phyloP scores from a whole-genome alignment of 257 asterid species.

The Lithospermum erythrorhizon region DNA sequence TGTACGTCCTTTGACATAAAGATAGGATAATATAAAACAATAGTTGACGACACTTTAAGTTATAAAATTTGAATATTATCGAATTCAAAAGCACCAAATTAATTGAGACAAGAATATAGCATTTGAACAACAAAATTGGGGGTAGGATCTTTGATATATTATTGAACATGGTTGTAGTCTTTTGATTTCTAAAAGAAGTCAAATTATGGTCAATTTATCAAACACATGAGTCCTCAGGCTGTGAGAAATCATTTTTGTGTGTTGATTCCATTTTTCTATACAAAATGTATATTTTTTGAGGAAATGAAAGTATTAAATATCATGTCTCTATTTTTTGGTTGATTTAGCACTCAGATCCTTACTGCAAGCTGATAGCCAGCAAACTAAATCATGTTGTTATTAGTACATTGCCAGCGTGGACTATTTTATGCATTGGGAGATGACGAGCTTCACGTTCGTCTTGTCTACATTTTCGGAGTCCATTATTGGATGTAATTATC shows the following conservation, averaged over 20 bases:
- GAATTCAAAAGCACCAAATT: too few relatives aligned
- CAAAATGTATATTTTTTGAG: too few relatives aligned
- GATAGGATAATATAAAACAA: too few relatives aligned
- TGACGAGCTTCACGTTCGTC: not conserved
- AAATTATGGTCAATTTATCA: not conserved
- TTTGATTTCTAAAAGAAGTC: not conserved
- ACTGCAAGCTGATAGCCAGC: not conserved
- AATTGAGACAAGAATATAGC: too few relatives aligned
- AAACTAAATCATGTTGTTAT: not conserved
- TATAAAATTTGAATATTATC: too few relatives aligned
- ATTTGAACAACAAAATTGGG: too few relatives aligned
- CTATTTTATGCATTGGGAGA: too few relatives aligned
- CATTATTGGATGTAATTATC: too few relatives aligned
- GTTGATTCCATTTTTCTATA: not conserved
- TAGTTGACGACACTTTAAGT: too few relatives aligned
- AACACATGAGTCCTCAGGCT: not conserved
- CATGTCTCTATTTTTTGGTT: not conserved
- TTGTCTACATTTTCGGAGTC: not conserved
- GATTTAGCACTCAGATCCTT: not conserved
- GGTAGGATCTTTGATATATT: too few relatives aligned
- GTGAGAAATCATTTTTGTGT: not conserved
- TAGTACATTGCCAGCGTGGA: not conserved
- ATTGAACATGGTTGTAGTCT: not conserved
- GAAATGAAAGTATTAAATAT: too few relatives aligned
- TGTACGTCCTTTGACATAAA: too few relatives aligned